Evolutionary conservation across 768 basidiomycete species (phyloP), one percentile per base, ranked within the genome.

Genomic region (Tricholoma flavovirens): DNA sequence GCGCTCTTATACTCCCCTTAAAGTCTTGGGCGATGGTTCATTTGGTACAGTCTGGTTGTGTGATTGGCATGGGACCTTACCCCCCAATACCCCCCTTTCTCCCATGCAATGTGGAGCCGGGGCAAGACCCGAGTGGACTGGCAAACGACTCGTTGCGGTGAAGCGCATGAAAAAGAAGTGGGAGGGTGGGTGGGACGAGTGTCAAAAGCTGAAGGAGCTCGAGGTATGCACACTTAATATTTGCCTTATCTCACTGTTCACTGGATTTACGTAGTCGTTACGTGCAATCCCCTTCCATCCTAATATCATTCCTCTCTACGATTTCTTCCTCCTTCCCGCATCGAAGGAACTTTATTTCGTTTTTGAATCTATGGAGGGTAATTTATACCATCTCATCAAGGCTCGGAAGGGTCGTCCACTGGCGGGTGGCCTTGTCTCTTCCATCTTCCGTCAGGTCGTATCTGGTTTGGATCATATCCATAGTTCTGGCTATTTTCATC

Each of bases 301-400:
- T 24, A 94, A 96, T 69, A 93, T 99, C 74, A 98, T 99, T 70
- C 96, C 97, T 57, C 80, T 99, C 63, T 99, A 98, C 78, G 97
- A 99, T 73, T 95, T 93, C 67, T 99, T 98, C 77, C 90, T 99
- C 62, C 84, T 94, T n/a, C 97, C 97, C 4, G 83, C 86, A 62
- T 83, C 92, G 58, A 93, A 92, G 71, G 95, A 99, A 72, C 90
- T 99, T 64, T 97, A 98, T 72, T 98, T 98, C 67, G 96, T 98
- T 48, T 99, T 99, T 73, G 97, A 99, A 74, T 95, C 94, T 66
- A 98, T 99, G 97, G 97, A 99, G 72, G 97, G 97, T 66, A 98
- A 99, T 73, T 84, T 99, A 49, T 99, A 96, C 74, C 97, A 99
- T 70, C 90, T 99, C 75, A 96, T 98, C 73, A 98, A 96, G 75